Evolutionary conservation across 768 basidiomycete species (phyloP).

Genomic region (Sistotremastrum niveocremeum): DNA sequence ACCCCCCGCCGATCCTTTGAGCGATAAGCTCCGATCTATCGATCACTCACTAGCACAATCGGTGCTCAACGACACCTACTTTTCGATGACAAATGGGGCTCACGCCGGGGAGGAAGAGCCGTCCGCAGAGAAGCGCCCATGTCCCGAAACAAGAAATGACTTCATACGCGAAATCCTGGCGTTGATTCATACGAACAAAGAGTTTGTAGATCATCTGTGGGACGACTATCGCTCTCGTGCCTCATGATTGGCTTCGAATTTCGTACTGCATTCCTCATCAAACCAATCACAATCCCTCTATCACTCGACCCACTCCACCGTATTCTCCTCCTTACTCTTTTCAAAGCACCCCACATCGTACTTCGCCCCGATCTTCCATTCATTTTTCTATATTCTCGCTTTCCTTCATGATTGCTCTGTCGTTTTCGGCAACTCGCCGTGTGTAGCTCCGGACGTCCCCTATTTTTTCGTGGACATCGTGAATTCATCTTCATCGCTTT

Average conservation of each 20-base stretch:
- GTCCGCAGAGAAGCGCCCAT: conserved; percentile 4
- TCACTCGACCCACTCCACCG: no score
- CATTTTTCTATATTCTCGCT: no score
- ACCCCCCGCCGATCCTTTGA: conserved; percentile 13
- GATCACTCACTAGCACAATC: not conserved
- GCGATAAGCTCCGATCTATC: conserved; percentile 7
- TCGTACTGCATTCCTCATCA: no score
- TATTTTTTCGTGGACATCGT: no score
- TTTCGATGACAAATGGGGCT: not conserved
- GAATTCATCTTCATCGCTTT: no score
- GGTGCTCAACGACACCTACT: not conserved
- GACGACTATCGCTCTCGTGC: conserved; percentile 28
- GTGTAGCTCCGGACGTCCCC: no score
- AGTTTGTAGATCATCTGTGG: conserved; percentile 51
- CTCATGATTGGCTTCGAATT: conserved; percentile 10
- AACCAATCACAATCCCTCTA: no score
- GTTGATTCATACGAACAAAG: conserved; percentile 50
- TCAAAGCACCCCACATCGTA: no score
- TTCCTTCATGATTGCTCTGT: no score
- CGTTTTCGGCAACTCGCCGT: no score
- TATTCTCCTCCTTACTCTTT: no score
- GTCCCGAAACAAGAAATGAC: conserved; percentile 32
- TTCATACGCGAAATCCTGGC: conserved; percentile 47
- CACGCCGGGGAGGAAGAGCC: not conserved
- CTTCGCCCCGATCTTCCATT: no score